phyloP scores from a whole-genome alignment of 306 rosid species.

The Canavalia gladiata region DNA sequence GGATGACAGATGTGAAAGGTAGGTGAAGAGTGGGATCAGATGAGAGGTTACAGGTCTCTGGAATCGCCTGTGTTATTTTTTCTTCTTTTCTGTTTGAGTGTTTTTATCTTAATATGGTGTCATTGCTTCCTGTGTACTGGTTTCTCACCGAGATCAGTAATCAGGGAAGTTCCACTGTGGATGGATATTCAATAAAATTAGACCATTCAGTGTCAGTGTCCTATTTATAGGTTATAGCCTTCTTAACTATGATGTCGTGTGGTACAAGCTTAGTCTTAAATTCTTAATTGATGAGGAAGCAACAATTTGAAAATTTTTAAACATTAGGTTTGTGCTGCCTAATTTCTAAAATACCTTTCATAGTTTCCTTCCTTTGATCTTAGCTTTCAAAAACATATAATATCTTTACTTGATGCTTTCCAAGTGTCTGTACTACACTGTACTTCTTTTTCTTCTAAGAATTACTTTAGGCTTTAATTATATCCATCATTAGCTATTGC shows the following conservation, averaged over 20 bases:
- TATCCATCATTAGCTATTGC: too few species aligned
- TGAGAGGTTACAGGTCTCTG: background rate
- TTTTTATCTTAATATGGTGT: background rate
- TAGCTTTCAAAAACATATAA: too few species aligned
- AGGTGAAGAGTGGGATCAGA: background rate
- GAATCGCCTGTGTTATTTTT: background rate
- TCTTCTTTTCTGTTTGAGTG: constrained; percentile 12
- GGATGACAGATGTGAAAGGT: background rate
- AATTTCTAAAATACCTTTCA: background rate
- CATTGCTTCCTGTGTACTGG: constrained; percentile 1
- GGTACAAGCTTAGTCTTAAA: background rate
- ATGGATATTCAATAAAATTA: background rate
- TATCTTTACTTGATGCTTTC: too few species aligned
- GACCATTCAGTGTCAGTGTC: background rate
- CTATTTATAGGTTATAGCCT: background rate
- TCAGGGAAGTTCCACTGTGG: background rate
- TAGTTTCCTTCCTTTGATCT: too few species aligned
- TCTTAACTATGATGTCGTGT: background rate
- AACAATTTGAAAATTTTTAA: background rate
- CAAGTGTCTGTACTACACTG: too few species aligned
- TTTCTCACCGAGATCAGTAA: constrained; percentile 17
- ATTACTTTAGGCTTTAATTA: too few species aligned
- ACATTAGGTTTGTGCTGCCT: background rate
- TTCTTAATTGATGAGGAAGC: background rate
- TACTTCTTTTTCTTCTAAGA: too few species aligned